Evolutionary conservation across 2,329 filamentous ascomycete genomes (phyloP).

Genomic region (Neonectria hederae): DNA sequence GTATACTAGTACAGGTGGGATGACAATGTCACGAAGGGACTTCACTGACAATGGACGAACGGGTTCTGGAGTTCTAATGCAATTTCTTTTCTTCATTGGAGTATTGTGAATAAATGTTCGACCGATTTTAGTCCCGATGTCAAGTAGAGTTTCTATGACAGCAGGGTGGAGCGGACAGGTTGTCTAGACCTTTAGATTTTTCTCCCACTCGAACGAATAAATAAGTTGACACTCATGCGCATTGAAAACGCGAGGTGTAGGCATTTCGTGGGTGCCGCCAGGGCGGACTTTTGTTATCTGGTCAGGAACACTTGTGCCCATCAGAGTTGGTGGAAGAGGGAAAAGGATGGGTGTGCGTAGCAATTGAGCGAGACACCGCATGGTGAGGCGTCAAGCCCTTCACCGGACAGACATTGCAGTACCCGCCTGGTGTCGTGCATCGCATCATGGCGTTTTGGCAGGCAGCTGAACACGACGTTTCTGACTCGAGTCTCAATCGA

Average conservation of each 20-base stretch:
- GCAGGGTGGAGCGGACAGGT: constrained; percentile 74
- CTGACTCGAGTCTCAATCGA: constrained; percentile 29
- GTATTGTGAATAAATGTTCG: constrained; percentile 48
- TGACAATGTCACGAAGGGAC: constrained; percentile 11
- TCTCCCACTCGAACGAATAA: constrained; percentile 69
- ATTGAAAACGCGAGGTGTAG: constrained; percentile 69
- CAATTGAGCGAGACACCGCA: neutral
- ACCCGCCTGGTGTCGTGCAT: constrained; percentile 6
- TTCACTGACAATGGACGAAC: neutral
- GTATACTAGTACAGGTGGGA: constrained; percentile 7
- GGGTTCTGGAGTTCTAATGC: neutral
- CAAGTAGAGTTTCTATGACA: constrained; percentile 64
- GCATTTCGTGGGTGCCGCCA: constrained; percentile 63
- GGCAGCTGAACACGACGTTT: constrained; percentile 5
- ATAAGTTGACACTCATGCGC: constrained; percentile 68
- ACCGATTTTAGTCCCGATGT: constrained; percentile 71
- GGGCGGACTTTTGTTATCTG: constrained; percentile 32
- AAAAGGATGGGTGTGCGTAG: neutral
- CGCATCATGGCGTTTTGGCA: constrained; percentile 22
- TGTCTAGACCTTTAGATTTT: constrained; percentile 71
- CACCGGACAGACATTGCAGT: neutral
- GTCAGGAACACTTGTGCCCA: constrained; percentile 16
- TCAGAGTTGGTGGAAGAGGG: neutral
- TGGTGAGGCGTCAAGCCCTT: neutral
- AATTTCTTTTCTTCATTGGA: neutral